Conservation (phyloP, 352 stramenopile genomes). For the Globisporangium cystogenes region DNA sequence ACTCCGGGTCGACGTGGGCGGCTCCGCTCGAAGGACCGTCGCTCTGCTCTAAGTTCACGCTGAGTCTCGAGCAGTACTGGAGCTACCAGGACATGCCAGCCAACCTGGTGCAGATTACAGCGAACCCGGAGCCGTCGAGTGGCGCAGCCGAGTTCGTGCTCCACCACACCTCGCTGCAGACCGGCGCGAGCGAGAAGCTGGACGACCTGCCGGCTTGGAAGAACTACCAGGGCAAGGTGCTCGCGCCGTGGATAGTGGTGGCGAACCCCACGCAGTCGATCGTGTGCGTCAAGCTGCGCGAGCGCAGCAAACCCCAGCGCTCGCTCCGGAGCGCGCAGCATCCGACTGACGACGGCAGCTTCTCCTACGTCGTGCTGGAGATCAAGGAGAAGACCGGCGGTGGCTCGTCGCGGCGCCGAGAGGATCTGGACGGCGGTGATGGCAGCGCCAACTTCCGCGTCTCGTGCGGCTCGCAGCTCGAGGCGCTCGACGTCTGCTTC, state of each 20-base stretch:
- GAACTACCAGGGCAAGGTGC: conserved; percentile 37
- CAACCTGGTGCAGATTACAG: conserved; percentile 36
- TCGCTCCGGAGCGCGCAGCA: not conserved
- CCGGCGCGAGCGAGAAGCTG: conserved; percentile 41
- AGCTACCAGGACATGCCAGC: conserved; percentile 45
- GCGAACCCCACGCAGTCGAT: conserved; percentile 33
- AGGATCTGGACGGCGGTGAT: conserved; percentile 9
- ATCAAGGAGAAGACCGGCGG: conserved; percentile 15
- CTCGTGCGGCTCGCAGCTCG: conserved; percentile 29
- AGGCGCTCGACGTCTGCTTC: conserved; percentile 60
- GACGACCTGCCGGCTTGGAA: conserved; percentile 45
- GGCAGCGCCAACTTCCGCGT: conserved; percentile 11
- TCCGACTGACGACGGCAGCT: conserved; percentile 9
- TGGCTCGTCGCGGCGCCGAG: not conserved
- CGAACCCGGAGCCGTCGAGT: conserved; percentile 10
- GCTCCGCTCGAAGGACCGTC: not conserved
- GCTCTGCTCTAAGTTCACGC: conserved; percentile 23
- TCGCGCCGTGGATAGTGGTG: conserved; percentile 46
- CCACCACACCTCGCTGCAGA: conserved; percentile 44
- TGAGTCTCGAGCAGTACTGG: conserved; percentile 66
- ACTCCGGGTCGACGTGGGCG: not conserved
- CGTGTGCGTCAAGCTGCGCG: conserved; percentile 45
- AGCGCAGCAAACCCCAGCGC: conserved; percentile 10
- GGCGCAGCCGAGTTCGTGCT: conserved; percentile 26
- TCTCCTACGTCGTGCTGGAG: conserved; percentile 49